Percentiles rank a stretch among this genome's conserved stretches.
Conservation (phyloP, 2,329 filamentous ascomycete genomes). For the Chaetomium sp. region DNA sequence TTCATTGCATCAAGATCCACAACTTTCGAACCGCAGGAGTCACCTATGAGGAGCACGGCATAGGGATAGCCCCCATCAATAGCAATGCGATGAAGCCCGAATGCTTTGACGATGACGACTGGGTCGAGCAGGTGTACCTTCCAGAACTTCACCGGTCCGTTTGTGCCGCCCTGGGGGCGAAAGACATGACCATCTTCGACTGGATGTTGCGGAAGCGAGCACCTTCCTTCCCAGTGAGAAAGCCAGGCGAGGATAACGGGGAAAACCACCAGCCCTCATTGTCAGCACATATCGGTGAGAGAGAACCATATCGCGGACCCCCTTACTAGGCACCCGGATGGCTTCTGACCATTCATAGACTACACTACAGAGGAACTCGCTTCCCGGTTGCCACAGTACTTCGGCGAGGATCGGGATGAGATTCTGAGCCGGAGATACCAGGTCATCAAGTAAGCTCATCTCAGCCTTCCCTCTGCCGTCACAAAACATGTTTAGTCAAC, state of each 20-base stretch:
- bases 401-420: neutral
- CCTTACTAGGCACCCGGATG: neutral
- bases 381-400: neutral
- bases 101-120: constrained; percentile 7
- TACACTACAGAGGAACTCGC: neutral
- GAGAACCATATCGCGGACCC: neutral
- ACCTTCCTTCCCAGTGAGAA: constrained; percentile 5
- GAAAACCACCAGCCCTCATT: constrained; percentile 4
- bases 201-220: constrained; percentile 11
- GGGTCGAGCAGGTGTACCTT: neutral
- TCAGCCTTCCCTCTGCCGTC: neutral
- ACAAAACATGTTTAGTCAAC: neutral
- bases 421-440: neutral
- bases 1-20: constrained; percentile 7
- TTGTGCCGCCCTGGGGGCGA: constrained; percentile 2
- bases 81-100: constrained; percentile 5
- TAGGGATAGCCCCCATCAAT: neutral
- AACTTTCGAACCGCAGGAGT: neutral
- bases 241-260: constrained; percentile 6
- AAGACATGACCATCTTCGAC: constrained; percentile 13
- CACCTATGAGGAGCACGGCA: neutral
- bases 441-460: neutral
- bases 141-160: constrained; percentile 3
- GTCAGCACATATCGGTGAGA: constrained; percentile 4
- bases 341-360: neutral